Base-by-base conservation (phyloP, 768 basidiomycete species). In the Tricholoma bakamatsutake region DNA sequence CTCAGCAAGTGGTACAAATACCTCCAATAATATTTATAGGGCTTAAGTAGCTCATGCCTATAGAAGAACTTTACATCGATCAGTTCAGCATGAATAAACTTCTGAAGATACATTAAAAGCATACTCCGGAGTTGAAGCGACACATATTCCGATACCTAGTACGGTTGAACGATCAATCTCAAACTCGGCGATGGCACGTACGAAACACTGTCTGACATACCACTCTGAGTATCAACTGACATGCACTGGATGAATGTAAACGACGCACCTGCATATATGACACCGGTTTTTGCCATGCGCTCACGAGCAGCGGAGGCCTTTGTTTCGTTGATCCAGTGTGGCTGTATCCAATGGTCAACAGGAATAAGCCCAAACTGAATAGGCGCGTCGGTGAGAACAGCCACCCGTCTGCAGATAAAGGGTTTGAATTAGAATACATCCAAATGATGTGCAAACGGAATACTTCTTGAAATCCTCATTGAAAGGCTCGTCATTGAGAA, bases 81-180 rank as follows among this genome's bases (percentile, higher is more conserved):
- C 33, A 52, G 28, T 31, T 46, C 17, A 39, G 28, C n/a, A 50
- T 12, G 15, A 42, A 46, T 33, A 24, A 49, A 31, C 30, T 15
- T 21, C 7, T 10, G 11, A 35, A 53, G 10, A 37, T 50, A 39
- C 2, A 35, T 28, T 30, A 33, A 7, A 10, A n/a, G 75, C 84
- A 62, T 72, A 94, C 91, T 33, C 93, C 94, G 52, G 91, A 93
- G 72, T 97, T 94, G 74, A 84, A 98, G 15, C 96, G 84, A 69
- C 96, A 98, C 96, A 98, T 98, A 62, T 97, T 95, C 54, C 96
- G 88, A 64, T 98, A 96, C 30, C 77, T 79, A 56, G 45, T 46
- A 17, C 34, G 39, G 15, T 30, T 60, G 21, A 57, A 33, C 8
- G 42, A n/a, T 5, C 10, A 18, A 52, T 45, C 43, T 27, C 28